phyloP scores from a whole-genome alignment of 805 yeast genomes.

The Metschnikowia lachancei region DNA sequence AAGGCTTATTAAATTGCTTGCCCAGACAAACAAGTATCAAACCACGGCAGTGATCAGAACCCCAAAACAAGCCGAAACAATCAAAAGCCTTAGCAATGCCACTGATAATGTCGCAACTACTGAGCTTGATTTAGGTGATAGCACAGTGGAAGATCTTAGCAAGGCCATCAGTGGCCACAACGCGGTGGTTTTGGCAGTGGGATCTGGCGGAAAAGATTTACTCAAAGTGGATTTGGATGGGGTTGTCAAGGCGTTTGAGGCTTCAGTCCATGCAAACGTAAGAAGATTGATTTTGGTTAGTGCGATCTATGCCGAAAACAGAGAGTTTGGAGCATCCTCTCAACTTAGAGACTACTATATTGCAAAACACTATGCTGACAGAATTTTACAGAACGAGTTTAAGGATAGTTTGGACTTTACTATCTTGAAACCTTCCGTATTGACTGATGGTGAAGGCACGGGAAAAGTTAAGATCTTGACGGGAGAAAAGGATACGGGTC shows the following conservation, averaged over 20 bases:
- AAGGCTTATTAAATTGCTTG: slow-evolving; percentile 36
- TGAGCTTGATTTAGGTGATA: slow-evolving; percentile 39
- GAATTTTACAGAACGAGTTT: slow-evolving; percentile 36
- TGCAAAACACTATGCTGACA: slow-evolving; percentile 62
- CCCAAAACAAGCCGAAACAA: slow-evolving; percentile 42
- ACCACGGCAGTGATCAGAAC: slow-evolving; percentile 46
- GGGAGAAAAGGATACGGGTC: slow-evolving; percentile 22
- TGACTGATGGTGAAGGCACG: slow-evolving; percentile 40
- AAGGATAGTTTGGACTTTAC: slow-evolving; percentile 49
- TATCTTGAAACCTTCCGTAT: slow-evolving; percentile 52
- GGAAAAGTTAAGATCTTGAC: slow-evolving; percentile 43
- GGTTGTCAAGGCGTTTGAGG: slow-evolving; percentile 56
- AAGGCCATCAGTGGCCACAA: slow-evolving; percentile 45
- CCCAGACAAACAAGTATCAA: slow-evolving; percentile 20
- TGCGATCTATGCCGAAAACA: slow-evolving; percentile 53
- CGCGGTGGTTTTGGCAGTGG: slow-evolving; percentile 60
- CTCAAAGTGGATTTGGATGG: slow-evolving; percentile 61
- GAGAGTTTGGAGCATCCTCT: slow-evolving; percentile 37
- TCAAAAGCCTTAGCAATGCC: slow-evolving; percentile 36
- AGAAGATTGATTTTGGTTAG: slow-evolving; percentile 52
- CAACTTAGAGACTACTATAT: slow-evolving; percentile 48
- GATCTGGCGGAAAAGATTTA: slow-evolving; percentile 56
- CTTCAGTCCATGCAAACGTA: slow-evolving; percentile 43
- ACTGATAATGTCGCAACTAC: slow-evolving; percentile 28
- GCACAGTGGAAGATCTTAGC: slow-evolving; percentile 34